These are phyloP conservation scores for Meredithiella fracta DNA, from an alignment of 2,329 filamentous ascomycete genomes.

Conservation along the genomic window DNA sequence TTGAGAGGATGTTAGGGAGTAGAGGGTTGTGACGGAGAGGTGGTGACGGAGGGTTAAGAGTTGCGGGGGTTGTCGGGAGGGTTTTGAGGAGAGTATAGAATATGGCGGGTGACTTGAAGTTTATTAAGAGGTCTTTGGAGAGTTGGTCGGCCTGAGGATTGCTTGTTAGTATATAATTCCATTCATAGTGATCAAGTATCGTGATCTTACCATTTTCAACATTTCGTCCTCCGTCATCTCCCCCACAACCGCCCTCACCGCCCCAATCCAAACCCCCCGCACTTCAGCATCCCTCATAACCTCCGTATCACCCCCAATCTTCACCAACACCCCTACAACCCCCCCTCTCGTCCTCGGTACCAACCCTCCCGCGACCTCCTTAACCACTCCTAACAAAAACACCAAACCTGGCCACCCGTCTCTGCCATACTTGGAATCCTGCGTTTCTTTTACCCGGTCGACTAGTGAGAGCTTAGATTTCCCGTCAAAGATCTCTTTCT, in stretches of 20 bases:
- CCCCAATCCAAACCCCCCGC: conserved; percentile 24
- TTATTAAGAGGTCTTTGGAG: conserved; percentile 23
- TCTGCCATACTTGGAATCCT: neutral
- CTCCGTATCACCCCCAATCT: conserved; percentile 8
- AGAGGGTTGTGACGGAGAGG: conserved; percentile 46
- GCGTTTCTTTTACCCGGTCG: neutral
- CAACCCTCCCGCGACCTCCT: neutral
- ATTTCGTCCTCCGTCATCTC: conserved; percentile 19
- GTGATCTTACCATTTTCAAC: conserved; percentile 29
- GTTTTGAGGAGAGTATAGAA: conserved; percentile 41
- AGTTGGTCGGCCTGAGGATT: neutral
- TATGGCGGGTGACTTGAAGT: conserved; percentile 32
- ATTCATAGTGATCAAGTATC: neutral
- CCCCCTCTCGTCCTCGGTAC: neutral
- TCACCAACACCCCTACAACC: conserved; percentile 4
- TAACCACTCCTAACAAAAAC: conserved; percentile 4
- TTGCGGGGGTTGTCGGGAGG: conserved; percentile 35
- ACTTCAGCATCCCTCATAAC: conserved; percentile 17
- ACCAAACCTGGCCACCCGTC: conserved; percentile 2
- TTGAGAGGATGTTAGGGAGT: neutral
- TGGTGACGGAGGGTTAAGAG: conserved; percentile 47
- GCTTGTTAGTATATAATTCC: neutral
- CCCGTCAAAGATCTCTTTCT: conserved; percentile 7
- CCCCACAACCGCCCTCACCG: conserved; percentile 26
- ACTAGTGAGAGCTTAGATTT: neutral